A percentile compares a stretch with the other conserved stretches of the same genome.
Evolutionary conservation across 2,329 filamentous ascomycete species (phyloP).

Genomic region (Stemphylium beticola): DNA sequence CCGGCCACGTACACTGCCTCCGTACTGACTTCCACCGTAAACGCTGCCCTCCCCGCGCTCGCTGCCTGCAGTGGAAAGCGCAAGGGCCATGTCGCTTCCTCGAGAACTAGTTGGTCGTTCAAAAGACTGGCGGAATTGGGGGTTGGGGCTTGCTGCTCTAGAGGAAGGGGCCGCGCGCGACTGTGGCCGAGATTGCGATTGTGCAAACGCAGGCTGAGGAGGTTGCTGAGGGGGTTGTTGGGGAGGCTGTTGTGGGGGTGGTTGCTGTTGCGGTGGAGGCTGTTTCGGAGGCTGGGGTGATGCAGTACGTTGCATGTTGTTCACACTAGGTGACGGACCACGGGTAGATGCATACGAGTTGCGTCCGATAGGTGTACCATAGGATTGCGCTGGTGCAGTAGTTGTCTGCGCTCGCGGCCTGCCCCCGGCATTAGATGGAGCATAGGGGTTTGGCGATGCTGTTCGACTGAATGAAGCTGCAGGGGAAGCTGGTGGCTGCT

Average conservation of each 20-base stretch:
- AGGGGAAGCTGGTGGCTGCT: conserved; percentile 14
- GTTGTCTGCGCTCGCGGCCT: conserved; percentile 49
- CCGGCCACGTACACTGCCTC: conserved; percentile 48
- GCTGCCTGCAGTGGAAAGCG: conserved; percentile 50
- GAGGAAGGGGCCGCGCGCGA: conserved; percentile 44
- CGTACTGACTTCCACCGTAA: conserved; percentile 47
- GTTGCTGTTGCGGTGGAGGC: neutral
- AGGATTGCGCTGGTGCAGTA: conserved; percentile 41
- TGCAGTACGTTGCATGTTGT: conserved; percentile 46
- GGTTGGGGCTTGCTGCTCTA: conserved; percentile 60
- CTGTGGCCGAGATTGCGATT: conserved; percentile 32
- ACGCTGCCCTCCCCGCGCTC: conserved; percentile 48
- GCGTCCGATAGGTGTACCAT: conserved; percentile 39
- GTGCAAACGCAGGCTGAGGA: conserved; percentile 45
- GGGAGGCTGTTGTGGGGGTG: conserved; percentile 43
- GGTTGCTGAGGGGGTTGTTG: conserved; percentile 35
- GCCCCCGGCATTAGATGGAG: conserved; percentile 37
- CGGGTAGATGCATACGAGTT: conserved; percentile 48
- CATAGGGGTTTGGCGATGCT: conserved; percentile 69
- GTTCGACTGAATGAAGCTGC: conserved; percentile 23
- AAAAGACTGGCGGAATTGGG: conserved; percentile 57
- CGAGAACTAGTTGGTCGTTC: conserved; percentile 56
- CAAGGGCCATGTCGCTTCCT: conserved; percentile 53
- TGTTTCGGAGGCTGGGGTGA: conserved; percentile 44
- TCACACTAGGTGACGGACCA: conserved; percentile 48